A percentile compares a stretch with the other conserved stretches of the same genome.
Conservation (phyloP, 306 rosid genomes). For the Dalbergia oliveri region DNA sequence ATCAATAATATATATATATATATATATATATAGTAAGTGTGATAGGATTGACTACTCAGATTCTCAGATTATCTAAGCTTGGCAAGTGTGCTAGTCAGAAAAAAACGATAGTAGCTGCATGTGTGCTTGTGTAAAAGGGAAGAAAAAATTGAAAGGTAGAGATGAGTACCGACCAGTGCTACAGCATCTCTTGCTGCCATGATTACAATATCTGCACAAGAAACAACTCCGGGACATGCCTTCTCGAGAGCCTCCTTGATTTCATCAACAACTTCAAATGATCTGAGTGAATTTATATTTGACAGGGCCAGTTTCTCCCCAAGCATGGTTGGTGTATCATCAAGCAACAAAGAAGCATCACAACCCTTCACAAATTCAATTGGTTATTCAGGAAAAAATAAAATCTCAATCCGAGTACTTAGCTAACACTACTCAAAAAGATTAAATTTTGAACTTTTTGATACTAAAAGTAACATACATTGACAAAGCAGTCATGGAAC, state of each 20-base stretch:
- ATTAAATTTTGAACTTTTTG: neutral
- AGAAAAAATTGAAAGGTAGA: neutral
- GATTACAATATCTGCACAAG: conserved; percentile 90
- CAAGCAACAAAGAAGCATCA: conserved; percentile 89
- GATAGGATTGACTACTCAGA: no score
- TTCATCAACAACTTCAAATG: conserved; percentile 82
- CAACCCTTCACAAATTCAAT: conserved; percentile 68
- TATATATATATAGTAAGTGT: no score
- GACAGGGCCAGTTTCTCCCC: conserved; percentile 87
- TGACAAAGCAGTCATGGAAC: conserved; percentile 90
- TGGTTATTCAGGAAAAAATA: neutral
- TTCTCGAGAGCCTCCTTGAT: conserved; percentile 71
- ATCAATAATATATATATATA: no score
- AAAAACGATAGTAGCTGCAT: neutral
- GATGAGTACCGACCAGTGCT: conserved; percentile 67
- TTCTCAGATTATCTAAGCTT: neutral
- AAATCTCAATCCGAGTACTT: neutral
- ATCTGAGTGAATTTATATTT: conserved; percentile 81
- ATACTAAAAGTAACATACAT: conserved; percentile 49
- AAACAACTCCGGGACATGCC: conserved; percentile 78
- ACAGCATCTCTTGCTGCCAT: conserved; percentile 94
- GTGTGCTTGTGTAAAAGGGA: neutral
- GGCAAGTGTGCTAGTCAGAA: neutral
- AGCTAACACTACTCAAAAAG: neutral
- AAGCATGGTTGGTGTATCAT: conserved; percentile 80